Base-by-base conservation (phyloP, 441 rosid genomes). In the Heliophila coronopifolia region DNA sequence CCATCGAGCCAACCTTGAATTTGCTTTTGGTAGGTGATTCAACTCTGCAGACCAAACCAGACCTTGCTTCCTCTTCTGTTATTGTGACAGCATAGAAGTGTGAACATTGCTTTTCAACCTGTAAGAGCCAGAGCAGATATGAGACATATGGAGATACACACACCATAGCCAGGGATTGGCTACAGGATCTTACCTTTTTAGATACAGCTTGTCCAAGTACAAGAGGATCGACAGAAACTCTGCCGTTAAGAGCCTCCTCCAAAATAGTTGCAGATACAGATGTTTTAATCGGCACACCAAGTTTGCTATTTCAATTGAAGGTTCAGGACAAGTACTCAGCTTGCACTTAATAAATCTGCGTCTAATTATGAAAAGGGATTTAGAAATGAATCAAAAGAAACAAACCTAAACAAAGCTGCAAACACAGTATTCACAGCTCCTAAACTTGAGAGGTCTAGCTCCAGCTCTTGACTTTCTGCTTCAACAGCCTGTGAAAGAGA, bases 41-140 rank as follows among this genome's bases (percentile, higher is more conserved):
- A 31, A 87, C 98, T 49, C 78, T 84, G 59, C 93, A 87, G 16
- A 87, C 94, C 54, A 91, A 65, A 37, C 98, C 98, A 63, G 81
- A 73, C 10, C 58, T 71, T 54, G 84, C 96, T 65, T 84, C 95
- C 74, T 91, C 95, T 73, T 87, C 89, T 50, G 91, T 77, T 67
- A 91, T 73, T 42, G 68, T 66, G 70, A 91, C 78, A 60, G 94
- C 84, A 75, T 83, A 91, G 69, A 87, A 91, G 77, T 87, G 96
- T 66, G 96, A 96, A 72, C 96, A 71, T 72, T 91, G 98, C 77
- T 77, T 91, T 50, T 91, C 98, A 70, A 91, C 96, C 98, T 91
- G 82, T 70, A 51, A 63, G 2, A 45, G 38, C 7, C 33, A 37
- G 23, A 32, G 40, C 43, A 64, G 40, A 55, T 25, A 56, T 57